Base-by-base conservation (phyloP, 208 protist genomes). In the Leishmania turanica region DNA sequence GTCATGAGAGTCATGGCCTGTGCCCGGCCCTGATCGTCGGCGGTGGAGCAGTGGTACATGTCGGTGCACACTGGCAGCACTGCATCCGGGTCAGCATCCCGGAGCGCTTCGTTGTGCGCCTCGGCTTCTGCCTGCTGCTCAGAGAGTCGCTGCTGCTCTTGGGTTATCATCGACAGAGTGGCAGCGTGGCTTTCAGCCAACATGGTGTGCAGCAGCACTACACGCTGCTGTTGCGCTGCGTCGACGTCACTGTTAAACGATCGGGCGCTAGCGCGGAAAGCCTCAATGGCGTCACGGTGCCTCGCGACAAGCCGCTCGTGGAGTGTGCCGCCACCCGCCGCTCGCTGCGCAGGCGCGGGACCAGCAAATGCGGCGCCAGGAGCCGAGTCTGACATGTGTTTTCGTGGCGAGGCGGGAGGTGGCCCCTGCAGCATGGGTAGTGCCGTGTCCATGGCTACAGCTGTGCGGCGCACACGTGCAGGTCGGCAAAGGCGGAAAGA, bases 241-340 rank as follows among this genome's bases (percentile, higher is more conserved):
- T 97, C 91, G 11, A 93, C 82, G 37, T 85, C 83, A 40, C 69
- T 81, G 79, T 95, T 94, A 74, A 89, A 88, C n/a, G 78, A 65
- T 5, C 75, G 80, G 3, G 92, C 83, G 64, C 45, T 74, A 1
- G 80, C 76, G 68, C 90, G 89, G 70, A 95, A 97, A 24, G 65
- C 60, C 8, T 64, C 62, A 34, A 96, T 86, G 19, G 86, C 77
- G 13, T 87, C 83, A 9, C 91, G 82, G 68, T 94, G 85, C 11
- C 89, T 85, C 1, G 78, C 82, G 6, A 71, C 83, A 34, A 96
- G 88, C 11, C 87, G 84, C 34, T 91, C 83, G 58, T 82, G 83
- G 31, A 84, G 68, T 9, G 81, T 73, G 27, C 71, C 45, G 34
- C 68, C 78, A 42, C 76, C 62, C 24, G 19, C 40, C 24, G 45